These are phyloP conservation scores for Carex arenaria DNA, from an alignment of 202 grass and related monocot species.

Conservation along the genomic window DNA sequence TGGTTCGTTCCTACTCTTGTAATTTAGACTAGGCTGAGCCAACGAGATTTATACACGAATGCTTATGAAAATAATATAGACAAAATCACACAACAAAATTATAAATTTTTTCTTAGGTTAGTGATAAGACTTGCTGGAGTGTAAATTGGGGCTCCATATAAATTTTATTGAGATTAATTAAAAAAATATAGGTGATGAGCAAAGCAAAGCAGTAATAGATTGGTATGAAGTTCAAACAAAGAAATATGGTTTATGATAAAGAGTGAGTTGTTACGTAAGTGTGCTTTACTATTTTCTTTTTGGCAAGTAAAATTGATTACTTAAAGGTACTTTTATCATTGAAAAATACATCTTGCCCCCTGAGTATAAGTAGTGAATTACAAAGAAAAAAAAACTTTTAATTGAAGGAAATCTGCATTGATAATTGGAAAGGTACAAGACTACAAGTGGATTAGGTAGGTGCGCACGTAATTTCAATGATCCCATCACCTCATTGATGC, in stretches of 20 bases:
- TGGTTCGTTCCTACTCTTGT: no score
- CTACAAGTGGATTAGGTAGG: slow-evolving; percentile 14
- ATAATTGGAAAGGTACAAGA: background rate
- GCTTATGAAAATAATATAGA: no score
- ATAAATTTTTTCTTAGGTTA: no score
- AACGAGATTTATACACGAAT: no score
- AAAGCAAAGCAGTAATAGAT: background rate
- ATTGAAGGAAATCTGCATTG: background rate
- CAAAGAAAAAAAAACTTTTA: no score
- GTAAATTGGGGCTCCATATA: background rate
- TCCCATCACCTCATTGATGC: background rate
- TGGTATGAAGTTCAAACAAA: background rate
- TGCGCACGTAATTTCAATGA: slow-evolving; percentile 2
- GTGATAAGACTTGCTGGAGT: background rate
- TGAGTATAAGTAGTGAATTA: no score
- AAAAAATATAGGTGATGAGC: background rate
- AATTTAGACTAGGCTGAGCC: no score
- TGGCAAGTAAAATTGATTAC: background rate
- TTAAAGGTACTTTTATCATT: background rate
- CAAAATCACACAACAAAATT: no score
- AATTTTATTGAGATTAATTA: background rate
- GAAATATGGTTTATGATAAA: background rate
- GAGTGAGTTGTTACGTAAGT: background rate
- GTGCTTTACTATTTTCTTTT: background rate
- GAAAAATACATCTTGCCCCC: no score